These are phyloP conservation scores for Blastobotrys terrestris DNA, from an alignment of 805 yeast genomes.

Conservation along the genomic window DNA sequence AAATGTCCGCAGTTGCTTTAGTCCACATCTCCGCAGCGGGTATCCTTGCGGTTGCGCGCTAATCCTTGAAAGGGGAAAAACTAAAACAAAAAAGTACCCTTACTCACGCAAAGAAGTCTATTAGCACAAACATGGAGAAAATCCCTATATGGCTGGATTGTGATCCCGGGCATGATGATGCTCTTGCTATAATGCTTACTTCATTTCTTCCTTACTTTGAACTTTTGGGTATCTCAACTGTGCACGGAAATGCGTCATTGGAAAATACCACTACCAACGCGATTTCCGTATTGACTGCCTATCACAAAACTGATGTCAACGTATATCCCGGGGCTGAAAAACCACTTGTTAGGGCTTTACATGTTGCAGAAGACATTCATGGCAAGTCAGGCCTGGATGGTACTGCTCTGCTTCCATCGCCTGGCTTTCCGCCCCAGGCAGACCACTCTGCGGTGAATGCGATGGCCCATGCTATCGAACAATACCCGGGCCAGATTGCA, in stretches of 20 bases:
- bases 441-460: constrained; percentile 36
- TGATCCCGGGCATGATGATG: constrained; percentile 90
- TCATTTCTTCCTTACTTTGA: constrained; percentile 52
- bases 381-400: constrained; percentile 78
- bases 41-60: too few species aligned
- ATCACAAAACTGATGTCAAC: constrained; percentile 42
- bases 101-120: not conserved
- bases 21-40: too few species aligned
- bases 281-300: constrained; percentile 56
- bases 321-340: constrained; percentile 60
- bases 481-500: constrained; percentile 44
- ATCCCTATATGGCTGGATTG: constrained; percentile 85
- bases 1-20: too few species aligned
- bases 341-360: constrained; percentile 49
- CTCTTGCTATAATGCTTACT: constrained; percentile 64
- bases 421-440: constrained; percentile 32
- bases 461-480: constrained; percentile 39
- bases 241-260: constrained; percentile 65
- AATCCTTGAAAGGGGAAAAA: too few species aligned
- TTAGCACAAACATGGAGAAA: constrained; percentile 4
- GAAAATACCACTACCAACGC: constrained; percentile 65
- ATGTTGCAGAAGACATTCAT: constrained; percentile 58
- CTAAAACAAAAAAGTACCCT: not conserved
- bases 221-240: constrained; percentile 66
- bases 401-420: constrained; percentile 50